phyloP scores from a whole-genome alignment of 192 early-diverging fungal genomes.

The Mortierella claussenii region DNA sequence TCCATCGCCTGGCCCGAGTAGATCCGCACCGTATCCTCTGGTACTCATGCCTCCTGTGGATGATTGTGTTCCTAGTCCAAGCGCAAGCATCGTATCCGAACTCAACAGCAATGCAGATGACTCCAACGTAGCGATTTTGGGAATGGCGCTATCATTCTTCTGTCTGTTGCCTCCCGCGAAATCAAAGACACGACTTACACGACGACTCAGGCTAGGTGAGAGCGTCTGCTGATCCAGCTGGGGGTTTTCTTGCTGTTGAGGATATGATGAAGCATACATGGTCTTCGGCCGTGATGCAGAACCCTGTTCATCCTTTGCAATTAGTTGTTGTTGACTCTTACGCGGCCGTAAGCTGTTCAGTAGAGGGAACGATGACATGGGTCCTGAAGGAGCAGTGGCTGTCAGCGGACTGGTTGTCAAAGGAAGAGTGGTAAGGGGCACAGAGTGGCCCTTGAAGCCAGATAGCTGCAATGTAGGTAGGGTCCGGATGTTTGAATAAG shows the following conservation, averaged over 20 bases:
- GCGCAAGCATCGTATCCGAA: constrained; percentile 35
- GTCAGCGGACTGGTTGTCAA: constrained; percentile 25
- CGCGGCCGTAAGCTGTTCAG: constrained; percentile 43
- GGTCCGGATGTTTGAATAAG: constrained; percentile 5
- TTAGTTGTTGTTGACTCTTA: constrained; percentile 38
- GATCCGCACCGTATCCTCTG: background rate
- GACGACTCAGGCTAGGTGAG: constrained; percentile 18
- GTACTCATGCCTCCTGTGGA: constrained; percentile 22
- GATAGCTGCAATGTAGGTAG: constrained; percentile 35
- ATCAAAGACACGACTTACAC: constrained; percentile 47
- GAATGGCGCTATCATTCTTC: background rate
- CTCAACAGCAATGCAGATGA: constrained; percentile 29
- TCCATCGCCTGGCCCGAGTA: constrained; percentile 23
- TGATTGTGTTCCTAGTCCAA: constrained; percentile 29
- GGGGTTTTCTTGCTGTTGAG: constrained; percentile 5
- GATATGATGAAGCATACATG: constrained; percentile 12
- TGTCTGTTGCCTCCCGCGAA: constrained; percentile 14
- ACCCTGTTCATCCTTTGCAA: background rate
- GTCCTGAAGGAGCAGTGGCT: constrained; percentile 10
- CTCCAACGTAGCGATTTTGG: constrained; percentile 25
- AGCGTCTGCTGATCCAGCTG: constrained; percentile 6
- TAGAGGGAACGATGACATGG: constrained; percentile 35
- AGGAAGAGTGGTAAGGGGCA: constrained; percentile 11
- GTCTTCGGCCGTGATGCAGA: constrained; percentile 29
- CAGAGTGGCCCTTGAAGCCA: background rate